Evolutionary conservation across 257 asterid genomes (phyloP).

Genomic region (Capsicum rhomboideum): DNA sequence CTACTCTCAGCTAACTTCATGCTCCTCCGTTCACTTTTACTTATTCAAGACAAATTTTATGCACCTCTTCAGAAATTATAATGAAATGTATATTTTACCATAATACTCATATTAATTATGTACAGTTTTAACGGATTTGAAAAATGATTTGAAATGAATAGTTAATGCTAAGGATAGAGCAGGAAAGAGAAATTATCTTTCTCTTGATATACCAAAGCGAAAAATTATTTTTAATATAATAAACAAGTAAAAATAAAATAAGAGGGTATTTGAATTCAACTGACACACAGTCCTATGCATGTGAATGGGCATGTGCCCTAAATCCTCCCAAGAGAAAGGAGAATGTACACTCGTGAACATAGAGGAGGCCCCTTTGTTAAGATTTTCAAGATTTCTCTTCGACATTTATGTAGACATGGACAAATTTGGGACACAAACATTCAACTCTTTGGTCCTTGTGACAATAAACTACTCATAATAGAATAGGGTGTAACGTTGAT

Average conservation of each 20-base stretch:
- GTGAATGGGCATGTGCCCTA: constrained; percentile 5
- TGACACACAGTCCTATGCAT: neutral
- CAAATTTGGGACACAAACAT: neutral
- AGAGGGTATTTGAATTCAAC: neutral
- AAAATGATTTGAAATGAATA: neutral
- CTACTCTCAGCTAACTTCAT: neutral
- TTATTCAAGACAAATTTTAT: neutral
- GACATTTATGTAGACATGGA: neutral
- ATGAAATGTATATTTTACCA: neutral
- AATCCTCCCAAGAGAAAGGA: constrained; percentile 12
- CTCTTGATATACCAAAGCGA: too few relatives aligned
- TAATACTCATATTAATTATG: too few relatives aligned
- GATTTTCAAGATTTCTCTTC: neutral
- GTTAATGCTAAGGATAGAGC: too few relatives aligned
- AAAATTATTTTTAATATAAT: too few relatives aligned
- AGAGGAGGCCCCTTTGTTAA: neutral
- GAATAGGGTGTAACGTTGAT: neutral
- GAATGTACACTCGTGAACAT: neutral
- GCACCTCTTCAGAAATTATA: neutral
- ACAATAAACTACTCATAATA: neutral
- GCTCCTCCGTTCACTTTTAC: neutral
- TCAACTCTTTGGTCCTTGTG: neutral
- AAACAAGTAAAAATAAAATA: neutral
- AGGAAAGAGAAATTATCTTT: too few relatives aligned
- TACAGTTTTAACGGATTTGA: too few relatives aligned